A percentile compares a stretch with the other conserved stretches of the same genome.
Conservation (phyloP, 202 grass and related monocot genomes). For the Brachypodium distachyon region DNA sequence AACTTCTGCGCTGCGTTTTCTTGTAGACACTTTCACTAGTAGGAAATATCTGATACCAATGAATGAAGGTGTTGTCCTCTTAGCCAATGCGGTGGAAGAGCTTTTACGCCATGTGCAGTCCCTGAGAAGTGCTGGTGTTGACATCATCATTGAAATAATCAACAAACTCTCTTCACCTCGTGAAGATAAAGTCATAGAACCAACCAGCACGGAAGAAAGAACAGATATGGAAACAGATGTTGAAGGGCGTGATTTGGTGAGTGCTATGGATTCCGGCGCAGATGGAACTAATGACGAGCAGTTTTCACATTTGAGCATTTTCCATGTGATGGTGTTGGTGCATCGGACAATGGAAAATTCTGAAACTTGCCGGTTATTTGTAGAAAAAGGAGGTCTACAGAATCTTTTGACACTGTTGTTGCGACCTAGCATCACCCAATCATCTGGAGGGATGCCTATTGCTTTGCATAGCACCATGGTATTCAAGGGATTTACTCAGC, state of each 20-base stretch:
- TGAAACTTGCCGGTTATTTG: conserved; percentile 96
- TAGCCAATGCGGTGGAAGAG: conserved; percentile 94
- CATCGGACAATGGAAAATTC: conserved; percentile 97
- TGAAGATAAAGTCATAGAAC: conserved; percentile 48
- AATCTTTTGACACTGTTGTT: conserved; percentile 73
- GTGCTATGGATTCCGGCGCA: conserved; percentile 46
- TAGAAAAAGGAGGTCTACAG: conserved; percentile 86
- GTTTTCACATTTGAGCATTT: conserved; percentile 90
- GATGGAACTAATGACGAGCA: conserved; percentile 71
- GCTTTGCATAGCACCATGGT: conserved; percentile 98
- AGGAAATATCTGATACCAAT: conserved; percentile 92
- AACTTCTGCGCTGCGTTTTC: conserved; percentile 62
- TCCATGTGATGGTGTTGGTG: conserved; percentile 95
- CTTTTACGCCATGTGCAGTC: conserved; percentile 93
- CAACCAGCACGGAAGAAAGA: conserved; percentile 44
- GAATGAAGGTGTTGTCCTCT: conserved; percentile 95
- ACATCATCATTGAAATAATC: conserved; percentile 95
- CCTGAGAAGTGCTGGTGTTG: conserved; percentile 85
- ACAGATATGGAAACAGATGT: conserved; percentile 93
- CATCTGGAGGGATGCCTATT: conserved; percentile 98
- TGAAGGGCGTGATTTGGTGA: conserved; percentile 84
- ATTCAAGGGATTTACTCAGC: conserved; percentile 97
- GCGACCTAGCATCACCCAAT: conserved; percentile 90
- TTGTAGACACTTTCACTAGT: conserved; percentile 77
- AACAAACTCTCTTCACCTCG: conserved; percentile 56